Evolutionary conservation across 371 early-diverging fungal genomes (phyloP).

Genomic region (Synchytrium microbalum): DNA sequence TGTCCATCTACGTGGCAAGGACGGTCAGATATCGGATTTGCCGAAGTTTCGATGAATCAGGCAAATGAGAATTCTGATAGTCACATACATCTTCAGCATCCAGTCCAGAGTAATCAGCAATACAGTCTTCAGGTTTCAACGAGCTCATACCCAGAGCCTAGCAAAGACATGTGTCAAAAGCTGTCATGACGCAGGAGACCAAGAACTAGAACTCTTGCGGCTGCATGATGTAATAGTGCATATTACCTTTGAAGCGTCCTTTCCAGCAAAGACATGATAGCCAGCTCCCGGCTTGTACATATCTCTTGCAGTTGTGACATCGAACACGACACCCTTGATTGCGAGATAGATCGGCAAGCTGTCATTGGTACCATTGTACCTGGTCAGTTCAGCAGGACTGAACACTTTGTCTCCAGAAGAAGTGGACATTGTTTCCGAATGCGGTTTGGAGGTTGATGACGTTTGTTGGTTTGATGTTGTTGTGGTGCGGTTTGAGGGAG

Average conservation of each 20-base stretch:
- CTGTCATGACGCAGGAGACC: conserved; percentile 1
- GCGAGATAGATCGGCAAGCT: conserved; percentile 79
- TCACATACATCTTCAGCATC: conserved; percentile 52
- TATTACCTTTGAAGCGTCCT: conserved; percentile 54
- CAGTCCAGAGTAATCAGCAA: conserved; percentile 58
- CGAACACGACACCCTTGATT: conserved; percentile 81
- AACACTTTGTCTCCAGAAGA: conserved; percentile 31
- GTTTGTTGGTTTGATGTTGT: too few species aligned
- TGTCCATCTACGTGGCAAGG: conserved; percentile 39
- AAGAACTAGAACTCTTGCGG: conserved; percentile 2
- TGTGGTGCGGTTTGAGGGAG: too few species aligned
- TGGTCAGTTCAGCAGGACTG: conserved; percentile 63
- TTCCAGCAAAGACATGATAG: conserved; percentile 86
- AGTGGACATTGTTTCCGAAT: background rate
- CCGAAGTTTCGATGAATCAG: background rate
- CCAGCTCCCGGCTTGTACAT: conserved; percentile 79
- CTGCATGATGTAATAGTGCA: background rate
- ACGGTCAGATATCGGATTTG: background rate
- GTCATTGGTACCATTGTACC: conserved; percentile 72
- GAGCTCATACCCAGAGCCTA: conserved; percentile 71
- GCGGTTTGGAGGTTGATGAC: background rate
- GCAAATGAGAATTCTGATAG: conserved; percentile 3
- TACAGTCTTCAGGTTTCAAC: conserved; percentile 64
- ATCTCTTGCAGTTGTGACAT: conserved; percentile 60
- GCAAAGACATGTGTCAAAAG: background rate